A percentile compares a stretch with the other conserved stretches of the same genome.
Evolutionary conservation across 2,329 filamentous ascomycete genomes (phyloP).

Genomic region (Arthrinium phaeospermum): DNA sequence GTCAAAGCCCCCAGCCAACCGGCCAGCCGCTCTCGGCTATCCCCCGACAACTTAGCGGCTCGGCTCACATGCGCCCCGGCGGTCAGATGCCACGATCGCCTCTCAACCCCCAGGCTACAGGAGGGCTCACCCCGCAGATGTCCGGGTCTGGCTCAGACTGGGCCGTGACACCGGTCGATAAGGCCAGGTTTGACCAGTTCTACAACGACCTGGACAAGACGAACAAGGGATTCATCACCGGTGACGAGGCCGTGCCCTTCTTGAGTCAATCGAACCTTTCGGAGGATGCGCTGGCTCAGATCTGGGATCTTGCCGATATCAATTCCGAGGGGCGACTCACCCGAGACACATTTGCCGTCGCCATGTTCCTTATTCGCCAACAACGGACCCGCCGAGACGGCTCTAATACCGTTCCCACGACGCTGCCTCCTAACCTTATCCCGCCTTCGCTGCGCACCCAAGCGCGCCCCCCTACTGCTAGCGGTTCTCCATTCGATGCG

Average conservation of each 20-base stretch:
- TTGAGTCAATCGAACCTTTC: conserved; percentile 90
- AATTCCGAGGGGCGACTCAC: conserved; percentile 86
- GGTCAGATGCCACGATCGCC: conserved; percentile 62
- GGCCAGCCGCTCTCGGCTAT: conserved; percentile 70
- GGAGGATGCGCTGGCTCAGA: conserved; percentile 88
- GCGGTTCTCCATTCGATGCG: conserved; percentile 58
- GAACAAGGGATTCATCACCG: conserved; percentile 83
- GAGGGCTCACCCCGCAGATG: conserved; percentile 38
- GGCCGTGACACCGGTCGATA: conserved; percentile 83
- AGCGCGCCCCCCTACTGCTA: conserved; percentile 54
- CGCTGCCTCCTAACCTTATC: conserved; percentile 80
- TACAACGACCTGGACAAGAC: conserved; percentile 84
- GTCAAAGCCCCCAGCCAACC: conserved; percentile 58
- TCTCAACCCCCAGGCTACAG: conserved; percentile 49
- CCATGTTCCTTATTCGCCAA: conserved; percentile 95
- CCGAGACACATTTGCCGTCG: conserved; percentile 92
- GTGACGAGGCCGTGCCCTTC: conserved; percentile 93
- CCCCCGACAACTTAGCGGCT: conserved; percentile 81
- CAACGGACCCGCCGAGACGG: conserved; percentile 75
- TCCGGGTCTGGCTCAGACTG: conserved; percentile 73
- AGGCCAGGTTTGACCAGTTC: conserved; percentile 84
- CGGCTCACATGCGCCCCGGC: conserved; percentile 66
- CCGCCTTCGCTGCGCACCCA: conserved; percentile 83
- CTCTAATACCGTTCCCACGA: conserved; percentile 69
- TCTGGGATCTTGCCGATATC: conserved; percentile 97